A percentile compares a stretch with the other conserved stretches of the same genome.
phyloP scores from a whole-genome alignment of 805 yeast genomes.

The Candida sphagnicola region DNA sequence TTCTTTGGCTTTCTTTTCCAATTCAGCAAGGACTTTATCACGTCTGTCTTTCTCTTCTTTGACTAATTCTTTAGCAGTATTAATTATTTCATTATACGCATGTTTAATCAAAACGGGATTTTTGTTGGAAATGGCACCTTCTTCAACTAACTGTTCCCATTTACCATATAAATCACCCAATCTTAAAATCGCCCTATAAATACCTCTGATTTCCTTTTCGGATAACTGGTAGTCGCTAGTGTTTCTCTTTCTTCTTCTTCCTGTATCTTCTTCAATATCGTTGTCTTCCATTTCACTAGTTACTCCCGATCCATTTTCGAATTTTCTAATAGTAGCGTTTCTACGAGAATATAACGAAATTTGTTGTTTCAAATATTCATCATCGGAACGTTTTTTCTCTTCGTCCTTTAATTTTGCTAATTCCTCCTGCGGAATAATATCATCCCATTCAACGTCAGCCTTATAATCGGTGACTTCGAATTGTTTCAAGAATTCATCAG shows the following conservation, averaged over 20 bases:
- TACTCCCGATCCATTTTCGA: conserved; percentile 35
- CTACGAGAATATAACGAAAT: conserved; percentile 83
- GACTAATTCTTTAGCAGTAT: conserved; percentile 56
- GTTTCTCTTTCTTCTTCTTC: conserved; percentile 25
- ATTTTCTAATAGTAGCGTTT: conserved; percentile 64
- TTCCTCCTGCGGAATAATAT: conserved; percentile 94
- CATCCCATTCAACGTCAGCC: conserved; percentile 99
- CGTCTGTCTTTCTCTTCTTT: conserved; percentile 65
- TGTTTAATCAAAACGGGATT: conserved; percentile 74
- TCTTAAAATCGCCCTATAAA: conserved; percentile 77
- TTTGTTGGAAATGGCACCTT: conserved; percentile 83
- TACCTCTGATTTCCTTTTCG: conserved; percentile 82
- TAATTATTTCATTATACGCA: conserved; percentile 69
- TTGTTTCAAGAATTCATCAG: conserved; percentile 95
- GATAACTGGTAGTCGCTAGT: conserved; percentile 50
- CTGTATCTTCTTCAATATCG: conserved; percentile 28
- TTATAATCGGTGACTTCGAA: conserved; percentile 98
- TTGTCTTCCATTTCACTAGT: conserved; percentile 32
- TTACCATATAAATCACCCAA: conserved; percentile 73
- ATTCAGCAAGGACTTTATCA: conserved; percentile 46
- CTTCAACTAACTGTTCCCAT: conserved; percentile 85
- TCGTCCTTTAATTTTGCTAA: conserved; percentile 84
- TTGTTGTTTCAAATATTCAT: conserved; percentile 82
- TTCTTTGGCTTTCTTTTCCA: conserved; percentile 58
- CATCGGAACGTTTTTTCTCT: conserved; percentile 83